A percentile compares a stretch with the other conserved stretches of the same genome.
These are phyloP conservation scores for Aethionema arabicum DNA, from an alignment of 345 rosid genomes.

Conservation along the genomic window DNA sequence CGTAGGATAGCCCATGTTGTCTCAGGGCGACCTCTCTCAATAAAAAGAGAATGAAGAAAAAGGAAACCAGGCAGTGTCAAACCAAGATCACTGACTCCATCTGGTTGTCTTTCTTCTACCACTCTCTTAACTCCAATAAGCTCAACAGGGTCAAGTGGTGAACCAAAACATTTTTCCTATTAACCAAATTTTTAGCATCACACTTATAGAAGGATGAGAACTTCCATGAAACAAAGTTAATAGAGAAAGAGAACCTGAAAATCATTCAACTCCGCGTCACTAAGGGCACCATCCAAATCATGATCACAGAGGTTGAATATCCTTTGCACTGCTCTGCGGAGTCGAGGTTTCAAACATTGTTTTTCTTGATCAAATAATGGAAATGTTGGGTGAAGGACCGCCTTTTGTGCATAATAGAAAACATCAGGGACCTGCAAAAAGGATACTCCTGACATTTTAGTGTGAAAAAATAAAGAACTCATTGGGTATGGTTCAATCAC, in stretches of 20 bases:
- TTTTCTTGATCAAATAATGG: constrained; percentile 81
- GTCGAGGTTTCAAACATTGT: constrained; percentile 63
- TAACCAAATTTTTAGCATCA: constrained; percentile 28
- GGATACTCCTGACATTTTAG: not conserved
- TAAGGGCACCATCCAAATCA: constrained; percentile 82
- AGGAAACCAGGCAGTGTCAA: constrained; percentile 77
- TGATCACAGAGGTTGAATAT: constrained; percentile 73
- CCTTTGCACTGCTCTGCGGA: constrained; percentile 70
- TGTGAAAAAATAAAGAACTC: not conserved
- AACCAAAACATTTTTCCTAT: constrained; percentile 74
- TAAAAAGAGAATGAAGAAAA: constrained; percentile 73
- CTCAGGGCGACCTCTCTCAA: constrained; percentile 79
- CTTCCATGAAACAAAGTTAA: constrained; percentile 14
- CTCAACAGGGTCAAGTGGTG: constrained; percentile 75
- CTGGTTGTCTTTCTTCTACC: constrained; percentile 74
- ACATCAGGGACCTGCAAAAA: constrained; percentile 74
- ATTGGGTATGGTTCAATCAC: not conserved
- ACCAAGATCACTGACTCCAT: constrained; percentile 77
- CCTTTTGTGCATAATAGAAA: constrained; percentile 76
- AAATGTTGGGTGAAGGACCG: constrained; percentile 79
- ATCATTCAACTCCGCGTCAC: constrained; percentile 74
- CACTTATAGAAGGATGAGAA: constrained; percentile 13
- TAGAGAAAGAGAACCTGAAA: constrained; percentile 58
- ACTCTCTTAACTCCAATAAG: constrained; percentile 72
- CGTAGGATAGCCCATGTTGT: constrained; percentile 83